Conservation (phyloP, 495 filamentous ascomycete species). For the Schizothecium vesticola region DNA sequence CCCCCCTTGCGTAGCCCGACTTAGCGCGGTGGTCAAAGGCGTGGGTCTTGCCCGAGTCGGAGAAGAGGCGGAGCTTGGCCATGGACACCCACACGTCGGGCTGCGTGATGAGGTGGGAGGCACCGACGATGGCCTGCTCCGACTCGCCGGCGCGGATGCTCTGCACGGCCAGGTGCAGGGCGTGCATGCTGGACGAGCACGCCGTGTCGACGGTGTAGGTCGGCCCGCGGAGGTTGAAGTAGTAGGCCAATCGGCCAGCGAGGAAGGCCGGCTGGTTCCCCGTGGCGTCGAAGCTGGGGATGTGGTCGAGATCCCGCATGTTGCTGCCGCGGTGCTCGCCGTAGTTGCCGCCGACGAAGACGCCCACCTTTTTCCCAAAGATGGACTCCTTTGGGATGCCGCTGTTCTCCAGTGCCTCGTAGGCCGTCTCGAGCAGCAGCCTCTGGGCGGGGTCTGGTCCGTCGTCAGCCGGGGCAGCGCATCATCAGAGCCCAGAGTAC, state of each 20-base stretch:
- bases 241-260: conserved; percentile 53
- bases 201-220: conserved; percentile 77
- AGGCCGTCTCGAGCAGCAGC: conserved; percentile 49
- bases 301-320: conserved; percentile 36
- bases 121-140: conserved; percentile 43
- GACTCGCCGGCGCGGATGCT: conserved; percentile 57
- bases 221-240: conserved; percentile 48
- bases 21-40: conserved; percentile 40
- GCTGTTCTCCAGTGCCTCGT: conserved; percentile 45
- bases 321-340: conserved; percentile 33
- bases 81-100: conserved; percentile 42
- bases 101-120: conserved; percentile 38
- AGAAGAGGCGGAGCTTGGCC: conserved; percentile 31
- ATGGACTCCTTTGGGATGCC: conserved; percentile 44
- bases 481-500: not conserved
- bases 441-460: conserved; percentile 50
- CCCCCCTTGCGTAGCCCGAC: conserved; percentile 42
- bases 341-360: conserved; percentile 41
- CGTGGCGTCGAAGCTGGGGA: conserved; percentile 36
- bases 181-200: conserved; percentile 67
- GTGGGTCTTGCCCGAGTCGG: conserved; percentile 34
- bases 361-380: conserved; percentile 40
- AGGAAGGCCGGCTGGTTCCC: conserved; percentile 45
- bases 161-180: conserved; percentile 69
- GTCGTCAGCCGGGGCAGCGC: not conserved